Evolutionary conservation across 371 early-diverging fungal species (phyloP).

Genomic region (Lichtheimia ornata): DNA sequence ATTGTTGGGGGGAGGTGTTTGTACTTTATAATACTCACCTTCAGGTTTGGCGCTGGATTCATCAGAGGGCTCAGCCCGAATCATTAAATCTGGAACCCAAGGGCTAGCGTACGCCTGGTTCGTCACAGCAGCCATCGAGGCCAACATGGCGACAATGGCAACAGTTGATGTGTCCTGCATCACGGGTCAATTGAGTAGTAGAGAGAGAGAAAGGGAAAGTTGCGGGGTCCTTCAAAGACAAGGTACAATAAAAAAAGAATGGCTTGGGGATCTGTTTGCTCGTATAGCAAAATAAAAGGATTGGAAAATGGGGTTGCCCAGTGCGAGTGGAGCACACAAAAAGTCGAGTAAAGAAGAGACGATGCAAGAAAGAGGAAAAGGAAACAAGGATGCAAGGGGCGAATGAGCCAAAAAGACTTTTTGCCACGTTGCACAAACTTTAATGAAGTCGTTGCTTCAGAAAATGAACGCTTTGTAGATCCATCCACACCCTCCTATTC

Average conservation of each 20-base stretch:
- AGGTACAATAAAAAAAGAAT: no score
- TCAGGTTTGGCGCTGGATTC: background rate
- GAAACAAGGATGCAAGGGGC: no score
- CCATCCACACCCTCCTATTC: no score
- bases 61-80: slow-evolving; percentile 3
- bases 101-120: slow-evolving; percentile 4
- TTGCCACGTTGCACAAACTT: slow-evolving; percentile 7
- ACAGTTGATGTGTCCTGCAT: no score
- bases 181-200: no score
- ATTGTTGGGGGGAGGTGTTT: no score
- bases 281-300: background rate
- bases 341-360: background rate
- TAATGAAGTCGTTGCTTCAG: background rate
- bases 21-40: background rate
- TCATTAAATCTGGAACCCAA: slow-evolving; percentile 3
- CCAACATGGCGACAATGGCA: slow-evolving; percentile 5
- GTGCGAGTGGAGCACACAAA: background rate
- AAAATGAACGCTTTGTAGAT: no score
- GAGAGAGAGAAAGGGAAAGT: no score
- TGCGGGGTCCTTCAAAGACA: no score
- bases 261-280: no score
- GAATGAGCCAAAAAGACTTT: slow-evolving; percentile 1
- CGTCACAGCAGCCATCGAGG: slow-evolving; percentile 4
- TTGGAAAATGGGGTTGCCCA: background rate
- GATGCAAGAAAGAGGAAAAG: slow-evolving; percentile 4